These are phyloP conservation scores for Diaporthe vaccinii DNA, from an alignment of 2,329 filamentous ascomycete genomes.

Conservation along the genomic window DNA sequence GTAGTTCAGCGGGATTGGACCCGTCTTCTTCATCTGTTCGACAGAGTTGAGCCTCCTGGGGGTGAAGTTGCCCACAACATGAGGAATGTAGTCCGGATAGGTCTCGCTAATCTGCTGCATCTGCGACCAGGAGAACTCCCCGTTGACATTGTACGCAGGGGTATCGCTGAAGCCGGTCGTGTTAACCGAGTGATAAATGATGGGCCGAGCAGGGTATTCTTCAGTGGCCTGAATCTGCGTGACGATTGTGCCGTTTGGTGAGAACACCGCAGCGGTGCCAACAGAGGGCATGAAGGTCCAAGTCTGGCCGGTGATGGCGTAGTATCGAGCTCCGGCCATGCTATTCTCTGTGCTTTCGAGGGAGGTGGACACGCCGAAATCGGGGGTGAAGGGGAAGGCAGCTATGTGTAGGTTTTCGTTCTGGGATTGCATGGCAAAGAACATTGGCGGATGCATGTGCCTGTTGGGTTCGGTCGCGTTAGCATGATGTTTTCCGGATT, in stretches of 20 bases:
- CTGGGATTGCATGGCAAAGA: not conserved
- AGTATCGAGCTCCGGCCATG: conserved; percentile 8
- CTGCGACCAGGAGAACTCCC: not conserved
- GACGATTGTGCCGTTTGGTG: not conserved
- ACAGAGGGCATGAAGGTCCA: conserved; percentile 14
- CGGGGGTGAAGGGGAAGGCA: not conserved
- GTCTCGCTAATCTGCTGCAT: not conserved
- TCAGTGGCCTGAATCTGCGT: conserved; percentile 1
- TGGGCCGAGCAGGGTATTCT: not conserved
- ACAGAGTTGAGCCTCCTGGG: conserved; percentile 2
- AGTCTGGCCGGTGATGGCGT: not conserved
- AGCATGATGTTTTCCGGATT: not conserved
- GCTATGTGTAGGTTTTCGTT: conserved; percentile 18
- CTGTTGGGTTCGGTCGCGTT: not conserved
- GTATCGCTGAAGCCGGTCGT: not conserved
- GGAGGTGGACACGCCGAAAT: not conserved
- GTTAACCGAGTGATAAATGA: conserved; percentile 7
- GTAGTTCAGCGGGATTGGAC: not conserved
- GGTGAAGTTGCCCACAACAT: not conserved
- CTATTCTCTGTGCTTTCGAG: conserved; percentile 1
- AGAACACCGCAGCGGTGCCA: conserved; percentile 15
- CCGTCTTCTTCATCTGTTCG: not conserved
- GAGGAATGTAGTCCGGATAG: conserved; percentile 13
- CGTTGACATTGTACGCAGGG: conserved; percentile 3
- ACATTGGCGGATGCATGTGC: conserved; percentile 17